Evolutionary conservation across 148 eudicot species (phyloP).

Genomic region (Fagopyrum tataricum): DNA sequence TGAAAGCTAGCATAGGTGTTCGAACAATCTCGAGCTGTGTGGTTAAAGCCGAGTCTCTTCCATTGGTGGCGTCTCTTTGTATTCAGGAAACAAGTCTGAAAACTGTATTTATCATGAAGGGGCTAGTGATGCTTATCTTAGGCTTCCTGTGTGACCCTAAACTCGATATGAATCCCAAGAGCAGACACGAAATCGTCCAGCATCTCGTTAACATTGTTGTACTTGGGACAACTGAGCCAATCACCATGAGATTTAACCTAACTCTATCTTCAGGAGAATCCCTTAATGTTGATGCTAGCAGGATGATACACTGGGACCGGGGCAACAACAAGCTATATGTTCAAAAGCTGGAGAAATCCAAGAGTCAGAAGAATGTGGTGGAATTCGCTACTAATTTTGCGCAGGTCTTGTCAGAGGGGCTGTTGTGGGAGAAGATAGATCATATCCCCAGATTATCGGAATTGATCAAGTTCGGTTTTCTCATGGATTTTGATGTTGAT

Average conservation of each 20-base stretch:
- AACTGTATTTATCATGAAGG: slow-evolving; percentile 31
- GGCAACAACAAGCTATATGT: slow-evolving; percentile 23
- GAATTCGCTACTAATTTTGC: slow-evolving; percentile 46
- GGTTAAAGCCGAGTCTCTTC: slow-evolving; percentile 13
- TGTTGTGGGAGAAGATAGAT: slow-evolving; percentile 49
- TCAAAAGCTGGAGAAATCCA: slow-evolving; percentile 30
- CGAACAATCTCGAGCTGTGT: slow-evolving; percentile 42
- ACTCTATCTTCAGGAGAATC: slow-evolving; percentile 32
- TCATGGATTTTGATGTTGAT: slow-evolving; percentile 42
- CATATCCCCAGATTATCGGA: slow-evolving; percentile 32
- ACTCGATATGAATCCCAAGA: slow-evolving; percentile 28
- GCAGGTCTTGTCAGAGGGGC: slow-evolving; percentile 44
- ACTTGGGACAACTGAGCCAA: slow-evolving; percentile 31
- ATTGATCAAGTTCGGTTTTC: slow-evolving; percentile 45
- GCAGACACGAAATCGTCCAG: slow-evolving; percentile 34
- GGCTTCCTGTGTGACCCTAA: slow-evolving; percentile 40
- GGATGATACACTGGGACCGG: slow-evolving; percentile 51
- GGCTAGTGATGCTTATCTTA: slow-evolving; percentile 40
- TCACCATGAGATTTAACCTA: slow-evolving; percentile 27
- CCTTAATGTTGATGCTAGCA: slow-evolving; percentile 25
- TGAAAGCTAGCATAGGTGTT: slow-evolving; percentile 48
- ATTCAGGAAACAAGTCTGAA: slow-evolving; percentile 11
- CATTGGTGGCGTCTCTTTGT: slow-evolving; percentile 17
- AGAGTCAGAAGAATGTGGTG: slow-evolving; percentile 23
- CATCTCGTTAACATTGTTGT: slow-evolving; percentile 26